Evolutionary conservation across 495 filamentous ascomycete species (phyloP), one percentile per base, ranked within the genome.

Genomic region (Lepraria neglecta): DNA sequence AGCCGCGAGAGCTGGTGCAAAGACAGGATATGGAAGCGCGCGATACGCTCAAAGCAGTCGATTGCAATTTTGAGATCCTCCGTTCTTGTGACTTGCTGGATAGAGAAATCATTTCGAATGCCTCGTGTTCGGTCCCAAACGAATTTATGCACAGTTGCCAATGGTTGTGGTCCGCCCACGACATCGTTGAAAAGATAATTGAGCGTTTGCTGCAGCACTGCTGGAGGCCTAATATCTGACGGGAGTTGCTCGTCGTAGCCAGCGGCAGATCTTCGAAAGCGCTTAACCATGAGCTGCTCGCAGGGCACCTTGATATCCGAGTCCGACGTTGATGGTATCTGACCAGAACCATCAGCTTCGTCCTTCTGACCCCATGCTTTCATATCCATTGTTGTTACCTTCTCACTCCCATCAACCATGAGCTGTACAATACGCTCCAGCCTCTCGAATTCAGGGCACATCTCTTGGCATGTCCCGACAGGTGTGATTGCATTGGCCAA

Each of bases 111-210:
- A 64, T 94, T 92, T 33, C 95, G 84, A 60, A 99, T 87, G 7
- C 89, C 90, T 60, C 95, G 78, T 24, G 92, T 96, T 24, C 95
- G 83, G 71, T 97, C 92, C 90, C 95, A 96, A 19, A 97, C 81
- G 63, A 94, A 97, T 67, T 87, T 86, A 70, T 97, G 91, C 44
- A 89, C 82, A 4, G 80, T 69, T 0, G 84, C 80, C 6, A 96
- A 77, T 42, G 82, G 76, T 58, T 85, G 79, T 21, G 84, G 75
- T 5, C 84, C 78, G 51, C 79, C 78, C 44, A 96, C 70, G 11
- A 99, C 77, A 61, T 88, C 78, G 51, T 87, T 77, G 40, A 96
- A 84, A 9, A 99, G 79, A 69, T 97, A 96, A 65, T 92, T 85
- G 31, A 90, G 80, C 3, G 91, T 89, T 68, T 82, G 80, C 59